These are phyloP conservation scores for Piper betle DNA, from an alignment of 164 flowering plant species.

Conservation along the genomic window DNA sequence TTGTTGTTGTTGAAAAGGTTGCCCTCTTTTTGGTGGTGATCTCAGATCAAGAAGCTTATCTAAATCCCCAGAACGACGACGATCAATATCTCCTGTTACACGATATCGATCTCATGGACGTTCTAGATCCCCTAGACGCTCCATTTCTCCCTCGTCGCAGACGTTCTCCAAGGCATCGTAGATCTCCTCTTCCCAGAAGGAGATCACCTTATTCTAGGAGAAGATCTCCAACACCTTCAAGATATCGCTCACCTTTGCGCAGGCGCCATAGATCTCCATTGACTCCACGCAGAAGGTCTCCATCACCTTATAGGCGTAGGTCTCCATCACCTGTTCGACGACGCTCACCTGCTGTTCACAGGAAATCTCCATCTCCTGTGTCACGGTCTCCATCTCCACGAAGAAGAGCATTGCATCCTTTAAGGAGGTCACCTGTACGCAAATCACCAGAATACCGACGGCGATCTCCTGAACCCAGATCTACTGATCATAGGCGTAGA, in stretches of 20 bases:
- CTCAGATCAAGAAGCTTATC: slow-evolving; percentile 55
- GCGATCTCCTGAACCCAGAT: slow-evolving; percentile 23
- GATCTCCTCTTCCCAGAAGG: slow-evolving; percentile 28
- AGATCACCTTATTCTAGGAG: slow-evolving; percentile 24
- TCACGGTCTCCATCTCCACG: slow-evolving; percentile 14
- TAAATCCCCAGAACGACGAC: slow-evolving; percentile 38
- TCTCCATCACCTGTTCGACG: slow-evolving; percentile 31
- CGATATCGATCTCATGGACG: slow-evolving; percentile 16
- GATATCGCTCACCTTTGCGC: slow-evolving; percentile 24
- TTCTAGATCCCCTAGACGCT: slow-evolving; percentile 20
- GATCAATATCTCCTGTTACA: slow-evolving; percentile 40
- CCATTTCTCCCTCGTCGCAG: slow-evolving; percentile 49
- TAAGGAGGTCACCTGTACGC: slow-evolving; percentile 11
- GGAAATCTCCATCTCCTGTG: slow-evolving; percentile 17
- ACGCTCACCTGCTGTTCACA: slow-evolving; percentile 13
- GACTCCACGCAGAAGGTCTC: slow-evolving; percentile 14
- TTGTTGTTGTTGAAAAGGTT: background rate
- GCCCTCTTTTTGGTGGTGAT: slow-evolving; percentile 21
- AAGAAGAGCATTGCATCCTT: slow-evolving; percentile 28
- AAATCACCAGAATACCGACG: slow-evolving; percentile 20
- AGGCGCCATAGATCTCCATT: slow-evolving; percentile 24
- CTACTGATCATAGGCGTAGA: slow-evolving; percentile 23
- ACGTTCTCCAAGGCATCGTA: slow-evolving; percentile 30
- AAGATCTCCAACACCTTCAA: slow-evolving; percentile 17
- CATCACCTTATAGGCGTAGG: slow-evolving; percentile 12